A percentile compares a stretch with the other conserved stretches of the same genome.
phyloP scores from a whole-genome alignment of 1,284 basidiomycete species.

The Malassezia brasiliensis region DNA sequence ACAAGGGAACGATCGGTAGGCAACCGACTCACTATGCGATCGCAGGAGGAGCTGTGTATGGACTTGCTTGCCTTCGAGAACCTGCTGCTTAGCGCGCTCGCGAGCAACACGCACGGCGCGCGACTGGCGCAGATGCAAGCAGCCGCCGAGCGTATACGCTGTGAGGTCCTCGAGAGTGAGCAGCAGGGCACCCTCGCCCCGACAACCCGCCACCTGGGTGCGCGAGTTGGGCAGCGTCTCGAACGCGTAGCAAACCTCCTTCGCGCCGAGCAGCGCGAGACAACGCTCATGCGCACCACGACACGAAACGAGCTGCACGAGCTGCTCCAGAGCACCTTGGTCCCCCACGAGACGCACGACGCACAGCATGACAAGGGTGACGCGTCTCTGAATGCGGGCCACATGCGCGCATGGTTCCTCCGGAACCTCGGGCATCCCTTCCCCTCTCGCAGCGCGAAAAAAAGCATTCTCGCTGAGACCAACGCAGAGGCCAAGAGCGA shows the following conservation, averaged over 20 bases:
- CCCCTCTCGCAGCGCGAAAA: slow-evolving; percentile 25
- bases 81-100: slow-evolving; percentile 1
- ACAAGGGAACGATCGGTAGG: not conserved
- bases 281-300: not conserved
- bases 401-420: slow-evolving; percentile 38
- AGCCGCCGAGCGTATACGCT: not conserved
- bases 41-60: slow-evolving; percentile 7
- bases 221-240: slow-evolving; percentile 4
- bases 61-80: slow-evolving; percentile 10
- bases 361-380: slow-evolving; percentile 3
- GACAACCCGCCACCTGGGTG: slow-evolving; percentile 7
- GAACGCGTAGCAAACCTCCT: slow-evolving; percentile 1
- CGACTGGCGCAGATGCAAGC: not conserved
- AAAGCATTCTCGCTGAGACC: slow-evolving; percentile 22
- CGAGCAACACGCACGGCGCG: not conserved
- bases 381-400: slow-evolving; percentile 17
- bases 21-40: not conserved
- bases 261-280: slow-evolving; percentile 7
- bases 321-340: not conserved
- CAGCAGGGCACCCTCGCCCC: not conserved
- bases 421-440: slow-evolving; percentile 31
- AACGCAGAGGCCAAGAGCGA: slow-evolving; percentile 13
- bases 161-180: not conserved
- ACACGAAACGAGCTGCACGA: not conserved
- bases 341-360: not conserved